Base-by-base conservation (phyloP, 352 stramenopile species). In the Globisporangium takayamanum region DNA sequence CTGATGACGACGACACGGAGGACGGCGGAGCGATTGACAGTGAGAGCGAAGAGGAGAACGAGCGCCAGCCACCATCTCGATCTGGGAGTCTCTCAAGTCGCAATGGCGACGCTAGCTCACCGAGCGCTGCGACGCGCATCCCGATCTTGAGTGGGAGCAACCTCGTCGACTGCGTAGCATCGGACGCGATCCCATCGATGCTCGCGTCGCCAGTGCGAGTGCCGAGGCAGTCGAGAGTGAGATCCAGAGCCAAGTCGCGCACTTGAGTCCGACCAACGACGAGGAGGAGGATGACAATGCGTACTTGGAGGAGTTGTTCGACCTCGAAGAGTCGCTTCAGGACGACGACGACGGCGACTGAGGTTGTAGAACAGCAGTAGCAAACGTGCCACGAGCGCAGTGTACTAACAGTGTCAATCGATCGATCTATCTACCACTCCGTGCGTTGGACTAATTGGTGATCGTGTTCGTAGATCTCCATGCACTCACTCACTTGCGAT, bases 241-340 rank as follows among this genome's bases (percentile, higher is more conserved):
- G 37, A 59, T 55, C 36, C 18, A 54, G 42, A 22, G 47, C 28
- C 50, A 57, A 20, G 30, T 52, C 12, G 41, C 53, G 6, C 18
- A 51, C 14, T 8, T 64, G 41, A 28, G 48, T 8, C 2, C 39
- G 54, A 45, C 15, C 45, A 41, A 55, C 59, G 51, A 70, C 39
- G 63, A 61, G 14, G 72, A 73, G 5, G 67, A 77, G 5, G 77
- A 55, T 22, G 67, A 80, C 22, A 57, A 78, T 6, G 77, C 77
- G 45, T 87, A 89, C 48, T 53, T 88, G 57, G 78, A 86, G 47
- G 80, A 88, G 26, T 91, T 78, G 3, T 91, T 91, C 46, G 80
- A 91, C 41, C 49, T 89, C 22, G 76, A 91, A 30, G 80, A 91
- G 50, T 91, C 80, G 1, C n/a, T 90, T 12, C 74, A 84, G 20